Evolutionary conservation across 208 protist genomes (phyloP).

Genomic region (Leishmania amazonensis): DNA sequence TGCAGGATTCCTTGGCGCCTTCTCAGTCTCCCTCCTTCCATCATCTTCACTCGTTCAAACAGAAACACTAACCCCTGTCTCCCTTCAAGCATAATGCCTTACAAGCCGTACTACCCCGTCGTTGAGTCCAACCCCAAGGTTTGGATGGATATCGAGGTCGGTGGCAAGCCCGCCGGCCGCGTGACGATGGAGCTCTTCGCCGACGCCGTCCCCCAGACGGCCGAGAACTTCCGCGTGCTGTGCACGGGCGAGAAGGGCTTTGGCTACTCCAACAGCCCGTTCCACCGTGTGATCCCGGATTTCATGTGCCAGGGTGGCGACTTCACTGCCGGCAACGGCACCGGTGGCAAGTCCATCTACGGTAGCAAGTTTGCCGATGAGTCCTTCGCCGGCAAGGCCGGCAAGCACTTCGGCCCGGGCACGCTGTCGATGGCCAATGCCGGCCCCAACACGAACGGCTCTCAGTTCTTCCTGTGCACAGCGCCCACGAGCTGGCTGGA

Average conservation of each 20-base stretch:
- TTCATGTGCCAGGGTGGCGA: constrained; percentile 76
- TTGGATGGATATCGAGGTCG: constrained; percentile 58
- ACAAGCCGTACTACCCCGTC: constrained; percentile 81
- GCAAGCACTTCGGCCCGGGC: constrained; percentile 71
- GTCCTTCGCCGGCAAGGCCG: constrained; percentile 54
- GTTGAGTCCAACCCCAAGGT: constrained; percentile 78
- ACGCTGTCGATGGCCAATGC: constrained; percentile 93
- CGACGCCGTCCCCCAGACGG: constrained; percentile 59
- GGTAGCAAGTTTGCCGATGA: constrained; percentile 62
- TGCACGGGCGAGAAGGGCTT: constrained; percentile 69
- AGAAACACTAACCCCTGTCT: not conserved
- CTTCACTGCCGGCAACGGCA: constrained; percentile 60
- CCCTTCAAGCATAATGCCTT: constrained; percentile 45
- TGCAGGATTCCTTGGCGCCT: not conserved
- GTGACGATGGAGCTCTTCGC: constrained; percentile 59
- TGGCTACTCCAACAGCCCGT: constrained; percentile 42
- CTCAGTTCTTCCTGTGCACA: constrained; percentile 94
- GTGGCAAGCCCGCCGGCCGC: constrained; percentile 38
- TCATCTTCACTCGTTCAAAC: constrained; percentile 5
- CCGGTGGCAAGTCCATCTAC: constrained; percentile 70
- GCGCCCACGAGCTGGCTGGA: constrained; percentile 85
- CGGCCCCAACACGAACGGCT: constrained; percentile 93
- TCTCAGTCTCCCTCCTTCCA: constrained; percentile 16
- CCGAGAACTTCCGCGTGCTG: constrained; percentile 67
- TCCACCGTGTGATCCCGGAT: constrained; percentile 60